Conservation (phyloP, 1,284 basidiomycete species). For the Vanrija pseudolonga region DNA sequence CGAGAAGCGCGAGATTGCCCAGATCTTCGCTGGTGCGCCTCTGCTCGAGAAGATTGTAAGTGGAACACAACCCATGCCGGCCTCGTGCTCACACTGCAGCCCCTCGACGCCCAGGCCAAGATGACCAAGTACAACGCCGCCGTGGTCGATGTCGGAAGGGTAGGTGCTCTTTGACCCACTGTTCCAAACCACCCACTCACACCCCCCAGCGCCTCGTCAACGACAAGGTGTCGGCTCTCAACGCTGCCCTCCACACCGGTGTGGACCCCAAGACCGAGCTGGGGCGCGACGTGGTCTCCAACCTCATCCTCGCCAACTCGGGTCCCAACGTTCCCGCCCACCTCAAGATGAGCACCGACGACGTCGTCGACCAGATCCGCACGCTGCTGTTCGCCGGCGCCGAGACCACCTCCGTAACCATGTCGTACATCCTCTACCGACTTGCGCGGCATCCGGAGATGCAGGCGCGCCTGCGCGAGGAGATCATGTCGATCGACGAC, state of each 20-base stretch:
- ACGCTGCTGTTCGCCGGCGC: conserved; percentile 65
- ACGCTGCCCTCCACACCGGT: not conserved
- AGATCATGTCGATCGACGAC: conserved; percentile 52
- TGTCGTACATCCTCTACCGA: conserved; percentile 69
- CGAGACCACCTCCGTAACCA: conserved; percentile 68
- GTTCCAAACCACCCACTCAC: no score
- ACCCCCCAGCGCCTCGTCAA: conserved; percentile 50
- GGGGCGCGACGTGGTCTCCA: not conserved
- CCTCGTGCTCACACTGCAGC: no score
- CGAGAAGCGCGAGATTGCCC: not conserved
- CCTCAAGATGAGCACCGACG: conserved; percentile 15
- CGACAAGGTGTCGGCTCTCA: conserved; percentile 53
- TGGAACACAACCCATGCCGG: not conserved
- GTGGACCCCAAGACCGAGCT: not conserved
- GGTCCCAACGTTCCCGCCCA: not conserved
- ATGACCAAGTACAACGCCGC: not conserved
- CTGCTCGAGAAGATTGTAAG: no score
- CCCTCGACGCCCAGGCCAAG: not conserved
- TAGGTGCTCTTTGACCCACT: no score
- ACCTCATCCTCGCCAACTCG: not conserved
- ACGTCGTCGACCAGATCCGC: conserved; percentile 55
- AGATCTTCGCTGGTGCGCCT: no score
- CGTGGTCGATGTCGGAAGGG: not conserved
- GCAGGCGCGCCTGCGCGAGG: conserved; percentile 59
- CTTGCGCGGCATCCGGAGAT: conserved; percentile 57